These are phyloP conservation scores for Xylaria intraflava DNA, from an alignment of 495 filamentous ascomycete species.

Conservation along the genomic window DNA sequence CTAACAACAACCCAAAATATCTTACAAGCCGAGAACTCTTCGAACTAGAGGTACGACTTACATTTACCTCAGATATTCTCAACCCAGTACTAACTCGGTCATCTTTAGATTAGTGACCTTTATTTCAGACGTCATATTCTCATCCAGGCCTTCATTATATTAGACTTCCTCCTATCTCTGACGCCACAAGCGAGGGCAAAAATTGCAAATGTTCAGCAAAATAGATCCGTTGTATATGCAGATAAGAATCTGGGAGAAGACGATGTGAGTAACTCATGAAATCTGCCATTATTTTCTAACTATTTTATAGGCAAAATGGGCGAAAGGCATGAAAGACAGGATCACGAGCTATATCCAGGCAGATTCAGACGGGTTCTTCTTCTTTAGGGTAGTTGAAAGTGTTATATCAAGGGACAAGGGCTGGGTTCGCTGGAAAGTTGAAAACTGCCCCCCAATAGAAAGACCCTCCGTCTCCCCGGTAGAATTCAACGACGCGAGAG, in stretches of 20 bases:
- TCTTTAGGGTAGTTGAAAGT: slow-evolving; percentile 92
- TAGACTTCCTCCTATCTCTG: slow-evolving; percentile 87
- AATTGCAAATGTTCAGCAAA: slow-evolving; percentile 58
- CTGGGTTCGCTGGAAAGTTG: slow-evolving; percentile 97
- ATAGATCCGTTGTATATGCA: slow-evolving; percentile 80
- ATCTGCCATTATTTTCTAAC: neutral
- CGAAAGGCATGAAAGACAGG: slow-evolving; percentile 56
- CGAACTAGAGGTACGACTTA: slow-evolving; percentile 68
- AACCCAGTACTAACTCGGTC: slow-evolving; percentile 10
- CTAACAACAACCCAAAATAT: slow-evolving; percentile 84
- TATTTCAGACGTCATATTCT: slow-evolving; percentile 90
- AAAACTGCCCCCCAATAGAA: slow-evolving; percentile 82
- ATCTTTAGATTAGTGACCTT: slow-evolving; percentile 71
- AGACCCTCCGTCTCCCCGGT: slow-evolving; percentile 57
- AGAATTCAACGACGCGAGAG: slow-evolving; percentile 60
- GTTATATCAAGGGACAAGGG: slow-evolving; percentile 93
- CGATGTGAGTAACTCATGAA: slow-evolving; percentile 52
- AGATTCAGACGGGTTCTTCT: slow-evolving; percentile 77
- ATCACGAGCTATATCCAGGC: slow-evolving; percentile 77
- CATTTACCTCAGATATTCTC: neutral
- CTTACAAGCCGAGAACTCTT: slow-evolving; percentile 92
- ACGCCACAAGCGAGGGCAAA: slow-evolving; percentile 77
- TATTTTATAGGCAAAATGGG: slow-evolving; percentile 60
- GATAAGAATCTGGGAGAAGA: slow-evolving; percentile 69
- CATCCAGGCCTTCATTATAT: slow-evolving; percentile 86